Evolutionary conservation across 768 basidiomycete species (phyloP).

Genomic region (Boletales sp.): DNA sequence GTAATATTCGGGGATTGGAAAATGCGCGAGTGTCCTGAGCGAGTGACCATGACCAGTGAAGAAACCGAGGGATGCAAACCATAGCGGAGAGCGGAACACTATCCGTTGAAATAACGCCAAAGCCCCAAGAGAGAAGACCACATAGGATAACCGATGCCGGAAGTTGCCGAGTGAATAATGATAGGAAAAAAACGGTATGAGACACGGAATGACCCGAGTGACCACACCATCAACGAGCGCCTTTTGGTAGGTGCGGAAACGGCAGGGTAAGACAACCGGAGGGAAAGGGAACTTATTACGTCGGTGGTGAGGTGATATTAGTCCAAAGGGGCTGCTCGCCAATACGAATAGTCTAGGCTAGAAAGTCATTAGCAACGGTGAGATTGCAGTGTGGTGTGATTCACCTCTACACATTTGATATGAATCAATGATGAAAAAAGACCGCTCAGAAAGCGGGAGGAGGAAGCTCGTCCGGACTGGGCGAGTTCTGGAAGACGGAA

Average conservation of each 20-base stretch:
- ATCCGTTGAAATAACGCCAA: conserved; percentile 24
- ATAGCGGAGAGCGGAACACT: conserved; percentile 26
- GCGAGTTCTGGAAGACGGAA: conserved; percentile 83
- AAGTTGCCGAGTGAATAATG: conserved; percentile 43
- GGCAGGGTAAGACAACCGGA: conserved; percentile 29
- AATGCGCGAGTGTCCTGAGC: conserved; percentile 34
- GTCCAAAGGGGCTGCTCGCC: conserved; percentile 34
- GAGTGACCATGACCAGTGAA: conserved; percentile 35
- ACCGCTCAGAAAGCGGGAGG: conserved; percentile 54
- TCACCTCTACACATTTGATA: conserved; percentile 40
- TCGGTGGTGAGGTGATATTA: conserved; percentile 32
- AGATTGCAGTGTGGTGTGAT: not conserved
- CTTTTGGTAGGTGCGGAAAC: conserved; percentile 1
- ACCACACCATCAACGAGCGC: conserved; percentile 10
- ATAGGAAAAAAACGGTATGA: conserved; percentile 32
- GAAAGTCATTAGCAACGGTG: not conserved
- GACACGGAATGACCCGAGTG: conserved; percentile 20
- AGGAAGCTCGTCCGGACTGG: conserved; percentile 78
- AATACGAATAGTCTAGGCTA: conserved; percentile 38
- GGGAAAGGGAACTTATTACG: conserved; percentile 24
- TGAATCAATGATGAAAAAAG: conserved; percentile 25
- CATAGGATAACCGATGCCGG: conserved; percentile 24
- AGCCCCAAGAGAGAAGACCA: conserved; percentile 32
- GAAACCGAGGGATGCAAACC: conserved; percentile 28
- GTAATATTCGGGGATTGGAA: conserved; percentile 18